phyloP scores from a whole-genome alignment of 495 filamentous ascomycete genomes.

The Pseudomonodictys pantanalensis region DNA sequence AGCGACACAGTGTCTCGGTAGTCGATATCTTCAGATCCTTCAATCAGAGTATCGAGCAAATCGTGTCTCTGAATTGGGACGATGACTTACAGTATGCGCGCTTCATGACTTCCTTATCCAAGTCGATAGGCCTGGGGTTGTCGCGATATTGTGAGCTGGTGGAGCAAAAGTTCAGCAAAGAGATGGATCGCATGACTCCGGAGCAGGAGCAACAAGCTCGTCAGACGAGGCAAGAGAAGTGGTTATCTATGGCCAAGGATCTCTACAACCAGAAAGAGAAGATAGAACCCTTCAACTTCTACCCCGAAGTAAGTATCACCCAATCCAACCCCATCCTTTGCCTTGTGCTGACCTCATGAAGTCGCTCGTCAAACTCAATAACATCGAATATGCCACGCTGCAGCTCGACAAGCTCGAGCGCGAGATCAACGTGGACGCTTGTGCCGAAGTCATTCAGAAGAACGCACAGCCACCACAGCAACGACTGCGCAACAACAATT shows the following conservation, averaged over 20 bases:
- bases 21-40: slow-evolving; percentile 94
- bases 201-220: slow-evolving; percentile 75
- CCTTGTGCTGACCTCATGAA: slow-evolving; percentile 42
- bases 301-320: slow-evolving; percentile 70
- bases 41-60: slow-evolving; percentile 81
- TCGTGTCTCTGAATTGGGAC: slow-evolving; percentile 84
- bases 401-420: slow-evolving; percentile 87
- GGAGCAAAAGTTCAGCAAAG: slow-evolving; percentile 79
- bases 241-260: slow-evolving; percentile 88
- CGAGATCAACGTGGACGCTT: slow-evolving; percentile 89
- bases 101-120: slow-evolving; percentile 95
- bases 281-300: slow-evolving; percentile 97
- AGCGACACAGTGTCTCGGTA: slow-evolving; percentile 87
- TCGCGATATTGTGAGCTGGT: slow-evolving; percentile 88
- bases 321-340: background rate
- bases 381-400: slow-evolving; percentile 87
- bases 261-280: slow-evolving; percentile 93
- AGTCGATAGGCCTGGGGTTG: slow-evolving; percentile 78
- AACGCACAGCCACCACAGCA: slow-evolving; percentile 59
- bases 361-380: slow-evolving; percentile 98
- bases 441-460: slow-evolving; percentile 74
- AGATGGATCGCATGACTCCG: slow-evolving; percentile 88
- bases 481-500: slow-evolving; percentile 61
- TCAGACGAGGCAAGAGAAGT: slow-evolving; percentile 85
- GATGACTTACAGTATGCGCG: slow-evolving; percentile 90